phyloP scores from a whole-genome alignment of 169 alveolate genomes.

The Prorocentrum cordatum region DNA sequence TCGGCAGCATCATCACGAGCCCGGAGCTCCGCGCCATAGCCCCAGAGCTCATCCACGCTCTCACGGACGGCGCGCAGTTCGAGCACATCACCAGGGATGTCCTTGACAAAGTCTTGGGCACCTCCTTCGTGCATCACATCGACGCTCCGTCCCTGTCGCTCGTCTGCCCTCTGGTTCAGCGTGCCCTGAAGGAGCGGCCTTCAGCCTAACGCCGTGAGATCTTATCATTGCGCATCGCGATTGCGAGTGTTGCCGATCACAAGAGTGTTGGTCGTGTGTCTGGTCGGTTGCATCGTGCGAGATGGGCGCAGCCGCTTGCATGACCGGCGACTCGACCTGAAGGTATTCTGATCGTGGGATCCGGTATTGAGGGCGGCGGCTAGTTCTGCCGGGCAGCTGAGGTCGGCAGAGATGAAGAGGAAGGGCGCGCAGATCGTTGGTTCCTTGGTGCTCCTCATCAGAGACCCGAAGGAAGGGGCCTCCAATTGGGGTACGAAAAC shows the following conservation, averaged over 20 bases:
- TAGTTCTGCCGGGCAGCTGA: no score
- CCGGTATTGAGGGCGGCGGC: no score
- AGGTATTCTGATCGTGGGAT: no score
- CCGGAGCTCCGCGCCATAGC: slow-evolving; percentile 58
- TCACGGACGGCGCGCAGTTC: slow-evolving; percentile 62
- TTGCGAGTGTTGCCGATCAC: no score
- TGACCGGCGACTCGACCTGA: no score
- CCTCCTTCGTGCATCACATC: slow-evolving; percentile 61
- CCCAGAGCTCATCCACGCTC: slow-evolving; percentile 40
- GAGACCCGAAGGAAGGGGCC: no score
- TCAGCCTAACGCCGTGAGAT: no score
- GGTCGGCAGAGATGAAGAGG: slow-evolving; percentile 71
- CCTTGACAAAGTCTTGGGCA: slow-evolving; percentile 62
- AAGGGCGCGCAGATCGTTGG: slow-evolving; percentile 74
- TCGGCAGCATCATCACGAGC: slow-evolving; percentile 59
- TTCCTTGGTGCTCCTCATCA: slow-evolving; percentile 71
- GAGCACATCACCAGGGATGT: slow-evolving; percentile 60
- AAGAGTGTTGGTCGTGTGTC: no score
- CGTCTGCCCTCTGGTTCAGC: slow-evolving; percentile 64
- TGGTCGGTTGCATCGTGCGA: no score
- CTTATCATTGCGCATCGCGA: no score
- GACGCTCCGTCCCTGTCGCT: slow-evolving; percentile 73
- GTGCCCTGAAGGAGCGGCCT: slow-evolving; percentile 72
- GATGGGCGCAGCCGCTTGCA: no score
- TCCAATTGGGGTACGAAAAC: no score